Base-by-base conservation (phyloP, 2,329 filamentous ascomycete genomes). In the Hawksworthiomyces lignivorus region DNA sequence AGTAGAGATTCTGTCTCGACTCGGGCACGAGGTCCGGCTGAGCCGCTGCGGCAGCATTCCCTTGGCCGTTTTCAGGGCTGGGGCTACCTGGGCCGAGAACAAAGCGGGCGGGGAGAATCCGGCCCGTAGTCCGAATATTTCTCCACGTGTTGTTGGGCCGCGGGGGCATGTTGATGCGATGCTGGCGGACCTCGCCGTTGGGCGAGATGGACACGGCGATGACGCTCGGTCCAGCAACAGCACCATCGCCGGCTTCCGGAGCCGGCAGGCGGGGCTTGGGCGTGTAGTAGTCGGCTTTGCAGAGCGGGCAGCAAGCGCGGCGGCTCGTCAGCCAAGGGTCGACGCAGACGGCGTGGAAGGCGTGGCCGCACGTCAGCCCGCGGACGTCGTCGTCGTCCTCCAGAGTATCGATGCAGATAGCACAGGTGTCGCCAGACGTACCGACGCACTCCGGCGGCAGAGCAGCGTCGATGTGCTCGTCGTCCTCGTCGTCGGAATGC, bases 351-450 rank as follows among this genome's bases (percentile, higher is more conserved):
- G 88, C 89, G 60, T 98, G 92, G 75, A 97, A 98, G 41, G 90
- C 89, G 62, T 98, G 92, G n/a, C 92, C 92, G 56, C 92, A 98
- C 4, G 87, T 88, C 47, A 98, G 68, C 3, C 92, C 92, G 52
- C 92, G 86, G 37, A 98, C 82, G 58, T 98, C 90, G 54, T 97
- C 92, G 49, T 96, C 87, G 49, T 97, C 87, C 60, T 98, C 92
- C 15, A 98, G 75, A 0, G 77, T 83, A 57, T 98, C 92, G 50
- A 98, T 83, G 62, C 92, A 98, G 54, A 98, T 97, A 38, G 92
- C 92, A 62, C 92, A 98, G 2, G 87, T 84, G 58, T 98, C 92
- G 32, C 90, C 92, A 1, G 87, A 85, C 39, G 83, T 82, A 20
- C 80, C 79, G 45, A 94, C 67, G 57, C 89, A 71, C 54, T 96